Evolutionary conservation across 345 rosid species (phyloP).

Genomic region (Gossypium rotundifolium): DNA sequence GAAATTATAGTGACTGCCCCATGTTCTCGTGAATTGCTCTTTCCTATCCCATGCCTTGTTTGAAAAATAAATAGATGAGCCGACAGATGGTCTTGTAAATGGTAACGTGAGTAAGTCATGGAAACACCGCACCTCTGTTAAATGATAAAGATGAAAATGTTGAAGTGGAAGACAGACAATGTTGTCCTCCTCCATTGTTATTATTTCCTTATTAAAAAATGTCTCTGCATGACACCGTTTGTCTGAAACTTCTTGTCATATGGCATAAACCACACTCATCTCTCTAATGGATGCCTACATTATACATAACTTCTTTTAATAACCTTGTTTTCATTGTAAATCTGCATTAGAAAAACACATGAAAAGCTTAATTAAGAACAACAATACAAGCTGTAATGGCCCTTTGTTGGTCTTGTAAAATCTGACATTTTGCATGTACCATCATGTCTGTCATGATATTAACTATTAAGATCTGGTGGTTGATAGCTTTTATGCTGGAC

Average conservation of each 20-base stretch:
- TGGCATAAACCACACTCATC: background rate
- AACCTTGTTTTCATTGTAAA: background rate
- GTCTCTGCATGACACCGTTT: conserved; percentile 7
- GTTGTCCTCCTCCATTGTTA: background rate
- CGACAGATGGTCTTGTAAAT: conserved; percentile 7
- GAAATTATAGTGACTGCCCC: conserved; percentile 3
- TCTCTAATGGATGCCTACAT: background rate
- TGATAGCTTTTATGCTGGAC: background rate
- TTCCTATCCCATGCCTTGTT: background rate
- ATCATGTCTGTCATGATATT: background rate
- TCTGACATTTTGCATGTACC: background rate
- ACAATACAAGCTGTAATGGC: background rate
- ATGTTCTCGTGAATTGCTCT: conserved; percentile 1
- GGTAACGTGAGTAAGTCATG: no score
- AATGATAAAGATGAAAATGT: no score
- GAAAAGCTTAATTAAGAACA: background rate
- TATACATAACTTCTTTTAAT: no score
- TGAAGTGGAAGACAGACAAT: conserved; percentile 23
- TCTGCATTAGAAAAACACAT: background rate
- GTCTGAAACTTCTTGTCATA: conserved; percentile 12
- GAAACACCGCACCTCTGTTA: no score
- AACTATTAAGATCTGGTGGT: background rate
- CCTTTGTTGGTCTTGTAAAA: background rate
- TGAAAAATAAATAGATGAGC: conserved; percentile 4
- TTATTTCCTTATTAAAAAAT: conserved; percentile 11